These are phyloP conservation scores for Hypericum androsaemum DNA, from an alignment of 345 rosid genomes.

Conservation along the genomic window DNA sequence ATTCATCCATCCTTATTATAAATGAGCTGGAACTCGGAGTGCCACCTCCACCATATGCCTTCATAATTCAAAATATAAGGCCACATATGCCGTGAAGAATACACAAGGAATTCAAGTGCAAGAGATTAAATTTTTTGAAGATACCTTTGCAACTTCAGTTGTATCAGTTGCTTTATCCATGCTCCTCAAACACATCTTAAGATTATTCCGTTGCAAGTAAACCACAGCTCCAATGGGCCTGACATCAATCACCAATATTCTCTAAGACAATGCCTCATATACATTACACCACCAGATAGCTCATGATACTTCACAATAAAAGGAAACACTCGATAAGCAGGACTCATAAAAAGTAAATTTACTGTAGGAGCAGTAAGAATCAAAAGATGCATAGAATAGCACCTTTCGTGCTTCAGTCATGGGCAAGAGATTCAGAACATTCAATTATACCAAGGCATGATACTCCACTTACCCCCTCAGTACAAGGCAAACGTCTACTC, in stretches of 20 bases:
- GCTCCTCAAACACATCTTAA: conserved; percentile 82
- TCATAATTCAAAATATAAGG: conserved; percentile 15
- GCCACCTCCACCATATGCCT: conserved; percentile 96
- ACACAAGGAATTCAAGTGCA: not conserved
- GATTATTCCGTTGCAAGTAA: conserved; percentile 59
- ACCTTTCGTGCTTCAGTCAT: no score
- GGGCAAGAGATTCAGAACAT: no score
- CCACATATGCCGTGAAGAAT: not conserved
- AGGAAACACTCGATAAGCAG: no score
- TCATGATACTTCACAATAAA: no score
- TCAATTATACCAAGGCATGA: no score
- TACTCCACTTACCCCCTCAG: no score
- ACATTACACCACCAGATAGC: no score
- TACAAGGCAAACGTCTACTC: no score
- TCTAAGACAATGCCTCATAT: not conserved
- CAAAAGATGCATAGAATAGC: no score
- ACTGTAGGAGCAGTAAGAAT: no score
- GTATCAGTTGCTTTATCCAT: conserved; percentile 52
- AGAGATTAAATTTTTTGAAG: not conserved
- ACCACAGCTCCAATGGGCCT: conserved; percentile 87
- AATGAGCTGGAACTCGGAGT: conserved; percentile 62
- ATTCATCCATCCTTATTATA: conserved; percentile 82
- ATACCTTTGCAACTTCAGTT: conserved; percentile 78
- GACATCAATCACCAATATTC: conserved; percentile 8
- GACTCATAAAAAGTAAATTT: no score